A percentile compares a stretch with the other conserved stretches of the same genome.
These are phyloP conservation scores for Cucumis sativus DNA, from an alignment of 306 rosid genomes.

Conservation along the genomic window DNA sequence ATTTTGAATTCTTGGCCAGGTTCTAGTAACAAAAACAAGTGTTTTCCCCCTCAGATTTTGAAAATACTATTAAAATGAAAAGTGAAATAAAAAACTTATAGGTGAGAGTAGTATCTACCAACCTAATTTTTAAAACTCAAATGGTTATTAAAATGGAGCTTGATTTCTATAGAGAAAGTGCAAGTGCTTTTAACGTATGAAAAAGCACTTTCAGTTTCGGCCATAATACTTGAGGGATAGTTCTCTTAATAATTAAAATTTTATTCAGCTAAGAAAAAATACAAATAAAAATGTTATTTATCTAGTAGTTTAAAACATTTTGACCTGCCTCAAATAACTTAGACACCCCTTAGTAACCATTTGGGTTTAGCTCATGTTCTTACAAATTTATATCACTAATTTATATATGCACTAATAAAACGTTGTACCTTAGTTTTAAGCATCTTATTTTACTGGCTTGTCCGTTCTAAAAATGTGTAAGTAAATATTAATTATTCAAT, in stretches of 20 bases:
- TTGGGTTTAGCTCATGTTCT: background rate
- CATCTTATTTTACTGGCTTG: background rate
- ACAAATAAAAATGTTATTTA: too few species aligned
- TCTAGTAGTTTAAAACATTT: background rate
- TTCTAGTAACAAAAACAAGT: too few species aligned
- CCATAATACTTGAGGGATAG: background rate
- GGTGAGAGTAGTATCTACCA: too few species aligned
- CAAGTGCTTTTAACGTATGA: background rate
- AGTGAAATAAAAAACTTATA: too few species aligned
- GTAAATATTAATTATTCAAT: background rate
- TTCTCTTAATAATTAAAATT: background rate
- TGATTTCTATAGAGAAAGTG: too few species aligned
- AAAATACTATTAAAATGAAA: too few species aligned
- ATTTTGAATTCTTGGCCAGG: too few species aligned
- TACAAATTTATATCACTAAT: background rate
- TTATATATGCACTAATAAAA: background rate
- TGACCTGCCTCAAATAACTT: background rate
- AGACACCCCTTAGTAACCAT: too few species aligned
- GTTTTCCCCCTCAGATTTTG: too few species aligned
- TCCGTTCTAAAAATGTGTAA: background rate
- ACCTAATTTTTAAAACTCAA: too few species aligned
- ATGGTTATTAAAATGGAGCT: too few species aligned
- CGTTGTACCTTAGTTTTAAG: background rate
- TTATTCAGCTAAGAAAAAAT: too few species aligned
- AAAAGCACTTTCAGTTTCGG: background rate